Base-by-base conservation (phyloP, 192 early-diverging fungal species). In the Linderina pennispora region DNA sequence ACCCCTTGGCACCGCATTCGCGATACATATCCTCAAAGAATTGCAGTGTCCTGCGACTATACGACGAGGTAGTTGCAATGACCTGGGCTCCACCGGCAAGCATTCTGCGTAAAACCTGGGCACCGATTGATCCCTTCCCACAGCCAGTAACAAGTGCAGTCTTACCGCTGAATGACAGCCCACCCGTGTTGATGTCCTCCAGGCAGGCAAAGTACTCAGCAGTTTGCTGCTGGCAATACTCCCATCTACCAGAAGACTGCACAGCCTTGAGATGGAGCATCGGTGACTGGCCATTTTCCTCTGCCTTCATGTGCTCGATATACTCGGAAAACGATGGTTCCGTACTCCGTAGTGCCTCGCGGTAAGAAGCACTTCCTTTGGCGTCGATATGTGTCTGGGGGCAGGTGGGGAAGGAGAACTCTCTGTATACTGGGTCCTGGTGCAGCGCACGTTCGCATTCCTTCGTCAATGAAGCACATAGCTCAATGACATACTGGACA, bases 41-140 rank as follows among this genome's bases (percentile, higher is more conserved):
- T 74, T 87, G 84, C 15, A 81, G 85, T 15, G 81, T 81, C 11
- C 65, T 55, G 39, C 80, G 84, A 58, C 85, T 86, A 74, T 87
- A 93, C 50, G 88, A 80, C 14, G 89, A 94, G 26, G 94, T 94
- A 4, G 94, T 97, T 1, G 91, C 91, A 48, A 97, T 56, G 13
- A 94, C 91, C 60, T 81, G 74, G 50, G 91, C 90, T 48, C 94
- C 94, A 53, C 92, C 94, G 20, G 85, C 85, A n/a, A 97, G 67
- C 41, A 94, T 68, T 23, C 87, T 86, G 61, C 91, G 83, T 41
- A 94, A 73, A 45, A 97, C 80, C 38, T 92, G 85, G 36, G 88
- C 79, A 53, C 94, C 94, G 61, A 97, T 97, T 1, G 92, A 94
- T 34, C 81, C 89, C 31, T 77, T 82, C 28, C 91, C 93, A 40